Evolutionary conservation across 192 early-diverging fungal genomes (phyloP), one percentile per base, ranked within the genome.

Genomic region (Umbelopsis vinacea): DNA sequence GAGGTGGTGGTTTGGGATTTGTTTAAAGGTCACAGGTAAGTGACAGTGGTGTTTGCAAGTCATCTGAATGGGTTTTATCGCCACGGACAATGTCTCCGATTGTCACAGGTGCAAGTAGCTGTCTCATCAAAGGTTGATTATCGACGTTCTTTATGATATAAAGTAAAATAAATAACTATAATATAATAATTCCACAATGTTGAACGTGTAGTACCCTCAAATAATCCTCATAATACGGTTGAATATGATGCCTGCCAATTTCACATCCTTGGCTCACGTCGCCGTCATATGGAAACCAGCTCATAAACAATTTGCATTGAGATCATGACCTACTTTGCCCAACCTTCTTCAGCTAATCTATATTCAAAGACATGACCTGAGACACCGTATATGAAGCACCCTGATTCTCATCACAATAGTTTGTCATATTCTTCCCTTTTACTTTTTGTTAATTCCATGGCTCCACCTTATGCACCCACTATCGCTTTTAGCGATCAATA

Each of bases 311-410:
- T 63, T 63, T 63, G 29, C 57, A 63, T 63, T 63, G 29, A 63
- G 57, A 63, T 63, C 38, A 63, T 63, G 57, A 63, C 57, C 33
- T 63, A n/a, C 14, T 63, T 63, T 63, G 57, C 57, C 57, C 57
- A 63, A 63, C 9, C 2, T 43, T 43, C 3, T 12, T 6, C 40
- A 43, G 8, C 40, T 43, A 43, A 43, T 43, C 40, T 43, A 43
- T 12, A 11, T 43, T 43, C 40, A 12, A 43, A 12, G 6, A 11
- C 14, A 52, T 8, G 19, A 54, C 26, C 24, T 14, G n/a, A 12
- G 23, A 26, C 22, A 54, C 0, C 26, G 53, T 54, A 23, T 54
- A 8, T 54, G n/a, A 24, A 26, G 26, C 22, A 14, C 7, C 2
- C 53, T 24, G 19, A 43, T 43, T 43, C 6, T 11, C 0, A 7